Percentiles rank a stretch among this genome's conserved stretches.
Conservation (phyloP, 306 rosid genomes). For the Prunus armeniaca region DNA sequence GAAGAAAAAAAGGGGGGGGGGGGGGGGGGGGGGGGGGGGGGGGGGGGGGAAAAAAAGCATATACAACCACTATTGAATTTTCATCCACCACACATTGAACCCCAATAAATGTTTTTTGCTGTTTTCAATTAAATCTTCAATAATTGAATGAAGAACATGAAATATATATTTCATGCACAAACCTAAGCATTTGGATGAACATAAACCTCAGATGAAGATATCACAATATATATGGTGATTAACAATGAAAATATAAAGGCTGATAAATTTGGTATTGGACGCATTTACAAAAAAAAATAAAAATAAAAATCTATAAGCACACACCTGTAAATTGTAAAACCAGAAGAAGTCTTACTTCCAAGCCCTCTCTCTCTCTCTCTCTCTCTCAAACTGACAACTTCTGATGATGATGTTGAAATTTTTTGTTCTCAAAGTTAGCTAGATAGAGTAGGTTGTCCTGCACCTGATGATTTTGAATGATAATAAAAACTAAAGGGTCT, state of each 20-base stretch:
- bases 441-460: slow-evolving; percentile 1
- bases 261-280: slow-evolving; percentile 36
- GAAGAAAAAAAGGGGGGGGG: background rate
- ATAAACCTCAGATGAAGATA: slow-evolving; percentile 28
- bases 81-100: background rate
- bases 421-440: slow-evolving; percentile 24
- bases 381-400: slow-evolving; percentile 30
- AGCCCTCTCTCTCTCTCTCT: slow-evolving; percentile 5
- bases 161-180: slow-evolving; percentile 28
- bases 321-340: slow-evolving; percentile 40
- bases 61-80: background rate
- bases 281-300: slow-evolving; percentile 52
- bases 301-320: slow-evolving; percentile 38
- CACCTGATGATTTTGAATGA: background rate
- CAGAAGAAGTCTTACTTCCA: slow-evolving; percentile 40
- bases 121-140: background rate
- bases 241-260: slow-evolving; percentile 26
- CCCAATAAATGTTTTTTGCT: background rate
- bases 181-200: background rate
- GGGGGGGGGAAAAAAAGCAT: background rate
- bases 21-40: background rate
- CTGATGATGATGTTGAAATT: slow-evolving; percentile 12
- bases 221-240: slow-evolving; percentile 25
- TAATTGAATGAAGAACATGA: background rate
- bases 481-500: slow-evolving; percentile 45